Percentiles rank a stretch among this genome's conserved stretches.
Conservation (phyloP, 164 flowering plant species). For the Vitis riparia region DNA sequence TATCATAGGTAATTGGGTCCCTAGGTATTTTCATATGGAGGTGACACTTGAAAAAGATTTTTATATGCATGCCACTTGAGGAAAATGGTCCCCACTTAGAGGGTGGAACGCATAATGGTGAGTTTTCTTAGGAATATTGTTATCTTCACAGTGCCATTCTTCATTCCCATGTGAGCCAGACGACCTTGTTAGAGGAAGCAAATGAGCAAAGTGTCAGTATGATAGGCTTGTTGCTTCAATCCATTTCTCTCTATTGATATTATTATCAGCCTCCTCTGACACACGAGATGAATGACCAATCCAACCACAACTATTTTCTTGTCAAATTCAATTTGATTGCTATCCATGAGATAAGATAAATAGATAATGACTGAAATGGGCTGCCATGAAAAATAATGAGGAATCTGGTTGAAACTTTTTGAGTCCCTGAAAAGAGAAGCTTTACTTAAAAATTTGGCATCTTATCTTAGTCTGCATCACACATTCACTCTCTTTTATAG, state of each 20-base stretch:
- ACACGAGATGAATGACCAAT: too few species aligned
- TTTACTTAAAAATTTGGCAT: neutral
- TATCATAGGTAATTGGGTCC: too few species aligned
- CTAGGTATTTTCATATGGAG: too few species aligned
- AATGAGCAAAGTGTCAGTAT: conserved; percentile 10
- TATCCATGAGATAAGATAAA: too few species aligned
- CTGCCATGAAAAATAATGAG: too few species aligned
- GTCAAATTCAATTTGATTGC: too few species aligned
- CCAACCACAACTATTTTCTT: too few species aligned
- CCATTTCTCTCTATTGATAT: too few species aligned
- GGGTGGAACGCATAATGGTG: conserved; percentile 17
- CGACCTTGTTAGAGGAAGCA: conserved; percentile 37
- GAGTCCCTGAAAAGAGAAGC: too few species aligned
- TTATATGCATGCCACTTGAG: conserved; percentile 12
- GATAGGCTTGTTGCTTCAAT: conserved; percentile 4
- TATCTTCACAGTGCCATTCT: neutral
- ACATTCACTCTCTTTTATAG: neutral
- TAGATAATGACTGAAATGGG: too few species aligned
- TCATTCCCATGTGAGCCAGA: conserved; percentile 31
- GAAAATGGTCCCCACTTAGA: conserved; percentile 26
- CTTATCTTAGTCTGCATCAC: neutral
- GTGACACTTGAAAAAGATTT: conserved; percentile 1
- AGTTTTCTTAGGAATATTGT: neutral
- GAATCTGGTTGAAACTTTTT: too few species aligned
- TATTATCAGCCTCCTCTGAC: too few species aligned